These are phyloP conservation scores for Tolypocladium inflatum DNA, from an alignment of 2,329 filamentous ascomycete species.

Conservation along the genomic window DNA sequence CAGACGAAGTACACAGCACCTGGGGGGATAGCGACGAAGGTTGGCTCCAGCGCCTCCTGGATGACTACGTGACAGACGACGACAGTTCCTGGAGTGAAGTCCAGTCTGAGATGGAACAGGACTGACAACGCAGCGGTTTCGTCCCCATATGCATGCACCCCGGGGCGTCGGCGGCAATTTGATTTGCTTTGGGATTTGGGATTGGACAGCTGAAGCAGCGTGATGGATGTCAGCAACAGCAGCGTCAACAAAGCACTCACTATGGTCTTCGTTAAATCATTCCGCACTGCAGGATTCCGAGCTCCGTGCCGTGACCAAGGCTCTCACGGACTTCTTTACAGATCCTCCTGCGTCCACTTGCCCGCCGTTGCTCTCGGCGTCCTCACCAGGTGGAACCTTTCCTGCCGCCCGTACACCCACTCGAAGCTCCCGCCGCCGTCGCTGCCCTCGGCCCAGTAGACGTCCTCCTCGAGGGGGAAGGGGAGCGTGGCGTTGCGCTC, in stretches of 20 bases:
- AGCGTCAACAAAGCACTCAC: background rate
- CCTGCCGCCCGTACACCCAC: conserved; percentile 31
- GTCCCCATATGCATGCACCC: too few relatives aligned
- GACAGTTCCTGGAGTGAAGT: too few relatives aligned
- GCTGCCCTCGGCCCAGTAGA: conserved; percentile 27
- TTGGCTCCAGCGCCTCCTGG: too few relatives aligned
- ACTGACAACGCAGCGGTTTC: too few relatives aligned
- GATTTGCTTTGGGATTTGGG: background rate
- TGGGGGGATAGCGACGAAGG: too few relatives aligned
- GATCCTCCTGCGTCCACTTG: background rate
- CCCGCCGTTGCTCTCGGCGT: background rate
- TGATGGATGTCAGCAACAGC: background rate
- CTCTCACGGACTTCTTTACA: background rate
- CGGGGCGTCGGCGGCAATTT: background rate
- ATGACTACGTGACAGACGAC: too few relatives aligned
- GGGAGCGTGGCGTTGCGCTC: conserved; percentile 15
- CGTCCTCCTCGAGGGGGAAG: conserved; percentile 41
- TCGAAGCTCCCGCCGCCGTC: conserved; percentile 25
- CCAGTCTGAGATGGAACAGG: too few relatives aligned
- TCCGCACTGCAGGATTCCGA: too few relatives aligned
- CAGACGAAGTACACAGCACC: background rate
- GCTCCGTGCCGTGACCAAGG: background rate
- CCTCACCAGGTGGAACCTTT: conserved; percentile 29
- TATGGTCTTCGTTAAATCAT: background rate
- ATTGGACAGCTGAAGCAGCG: background rate